Evolutionary conservation across 305 asterid genomes (phyloP).

Genomic region (Solanum hybrid): DNA sequence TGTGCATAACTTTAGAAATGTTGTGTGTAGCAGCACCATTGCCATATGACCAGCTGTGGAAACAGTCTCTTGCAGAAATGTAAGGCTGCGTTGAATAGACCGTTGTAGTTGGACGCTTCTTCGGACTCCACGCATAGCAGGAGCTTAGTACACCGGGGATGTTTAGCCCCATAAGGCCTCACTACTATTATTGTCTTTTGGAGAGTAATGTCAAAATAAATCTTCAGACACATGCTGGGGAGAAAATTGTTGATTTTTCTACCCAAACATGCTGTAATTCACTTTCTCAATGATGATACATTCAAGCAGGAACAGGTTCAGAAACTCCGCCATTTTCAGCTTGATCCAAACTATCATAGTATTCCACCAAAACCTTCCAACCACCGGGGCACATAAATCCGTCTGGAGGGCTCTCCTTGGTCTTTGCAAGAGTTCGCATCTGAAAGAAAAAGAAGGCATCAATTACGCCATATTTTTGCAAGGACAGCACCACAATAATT

Average conservation of each 20-base stretch:
- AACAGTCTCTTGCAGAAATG: not conserved
- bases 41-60: not conserved
- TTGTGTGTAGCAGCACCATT: not conserved
- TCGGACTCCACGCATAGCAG: not conserved
- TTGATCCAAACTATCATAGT: constrained; percentile 55
- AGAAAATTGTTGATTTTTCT: not conserved
- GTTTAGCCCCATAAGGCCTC: not conserved
- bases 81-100: not conserved
- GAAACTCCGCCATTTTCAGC: constrained; percentile 42
- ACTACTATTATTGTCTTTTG: not conserved
- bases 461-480: not conserved
- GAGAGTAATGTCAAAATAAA: not conserved
- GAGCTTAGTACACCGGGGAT: not conserved
- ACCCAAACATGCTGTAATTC: not conserved
- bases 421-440: constrained; percentile 89
- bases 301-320: constrained; percentile 46
- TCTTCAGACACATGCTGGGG: not conserved
- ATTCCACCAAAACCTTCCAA: constrained; percentile 85
- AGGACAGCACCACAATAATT: not conserved
- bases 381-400: constrained; percentile 97
- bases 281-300: not conserved
- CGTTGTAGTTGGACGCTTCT: not conserved
- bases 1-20: not conserved
- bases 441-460: constrained; percentile 10
- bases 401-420: constrained; percentile 67